Evolutionary conservation across 2,329 filamentous ascomycete species (phyloP).

Genomic region (Ustilaginoidea virens): DNA sequence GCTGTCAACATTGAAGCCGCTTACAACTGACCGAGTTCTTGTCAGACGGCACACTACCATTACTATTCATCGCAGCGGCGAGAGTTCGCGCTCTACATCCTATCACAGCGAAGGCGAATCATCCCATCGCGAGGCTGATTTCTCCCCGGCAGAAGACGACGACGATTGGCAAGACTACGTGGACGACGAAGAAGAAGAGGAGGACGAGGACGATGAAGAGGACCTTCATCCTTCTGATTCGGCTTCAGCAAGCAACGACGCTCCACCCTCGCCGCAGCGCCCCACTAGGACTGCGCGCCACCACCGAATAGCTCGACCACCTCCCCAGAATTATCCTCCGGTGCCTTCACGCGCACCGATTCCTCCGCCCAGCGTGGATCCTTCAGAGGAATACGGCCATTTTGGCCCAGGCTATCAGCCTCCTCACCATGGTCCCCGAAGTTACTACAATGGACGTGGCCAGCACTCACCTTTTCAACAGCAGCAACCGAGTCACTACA

Average conservation of each 20-base stretch:
- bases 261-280: slow-evolving; percentile 8
- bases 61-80: slow-evolving; percentile 13
- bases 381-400: slow-evolving; percentile 43
- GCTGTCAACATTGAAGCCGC: slow-evolving; percentile 7
- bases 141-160: slow-evolving; percentile 19
- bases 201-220: slow-evolving; percentile 20
- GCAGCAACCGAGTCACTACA: slow-evolving; percentile 30
- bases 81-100: slow-evolving; percentile 17
- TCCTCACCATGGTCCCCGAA: slow-evolving; percentile 11
- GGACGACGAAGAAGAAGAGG: slow-evolving; percentile 15
- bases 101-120: slow-evolving; percentile 24
- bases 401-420: slow-evolving; percentile 10
- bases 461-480: slow-evolving; percentile 26
- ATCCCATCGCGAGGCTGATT: slow-evolving; percentile 16
- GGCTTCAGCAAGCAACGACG: slow-evolving; percentile 30
- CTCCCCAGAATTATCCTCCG: slow-evolving; percentile 23
- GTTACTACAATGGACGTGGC: slow-evolving; percentile 13
- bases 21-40: slow-evolving; percentile 11
- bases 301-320: slow-evolving; percentile 17
- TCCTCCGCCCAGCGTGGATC: slow-evolving; percentile 47
- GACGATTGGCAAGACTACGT: slow-evolving; percentile 23
- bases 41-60: slow-evolving; percentile 13
- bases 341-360: slow-evolving; percentile 23
- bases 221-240: slow-evolving; percentile 44
- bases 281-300: slow-evolving; percentile 13